These are phyloP conservation scores for Candida methanosorbosa DNA, from an alignment of 805 yeast genomes.

Conservation along the genomic window DNA sequence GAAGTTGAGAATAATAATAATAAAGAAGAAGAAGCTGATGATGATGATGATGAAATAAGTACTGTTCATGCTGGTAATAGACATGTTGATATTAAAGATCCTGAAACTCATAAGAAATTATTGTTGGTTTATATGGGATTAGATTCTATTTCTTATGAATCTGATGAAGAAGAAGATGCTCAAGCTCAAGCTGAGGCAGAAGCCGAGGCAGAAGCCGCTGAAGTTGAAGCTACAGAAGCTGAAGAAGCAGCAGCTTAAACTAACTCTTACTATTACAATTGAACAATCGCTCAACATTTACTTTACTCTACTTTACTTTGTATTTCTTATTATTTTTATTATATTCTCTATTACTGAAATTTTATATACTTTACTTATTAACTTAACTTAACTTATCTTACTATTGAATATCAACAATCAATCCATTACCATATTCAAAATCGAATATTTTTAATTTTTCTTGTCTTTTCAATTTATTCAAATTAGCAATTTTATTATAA, in stretches of 20 bases:
- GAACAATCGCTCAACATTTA: too few species aligned
- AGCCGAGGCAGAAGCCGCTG: background rate
- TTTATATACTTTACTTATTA: background rate
- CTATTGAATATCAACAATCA: background rate
- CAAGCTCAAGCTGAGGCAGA: background rate
- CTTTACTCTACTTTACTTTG: background rate
- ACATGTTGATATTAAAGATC: constrained; percentile 20
- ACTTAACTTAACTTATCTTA: background rate
- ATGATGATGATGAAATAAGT: constrained; percentile 8
- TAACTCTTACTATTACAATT: too few species aligned
- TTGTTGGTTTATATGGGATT: constrained; percentile 28
- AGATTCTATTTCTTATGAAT: constrained; percentile 25
- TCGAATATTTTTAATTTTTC: background rate
- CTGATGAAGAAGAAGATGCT: constrained; percentile 17
- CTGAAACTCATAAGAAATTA: constrained; percentile 24
- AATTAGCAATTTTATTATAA: background rate
- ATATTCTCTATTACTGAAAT: background rate
- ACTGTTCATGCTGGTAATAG: constrained; percentile 20
- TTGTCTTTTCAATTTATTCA: constrained; percentile 1
- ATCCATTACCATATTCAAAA: background rate
- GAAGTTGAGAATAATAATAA: constrained; percentile 1
- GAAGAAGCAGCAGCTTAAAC: background rate
- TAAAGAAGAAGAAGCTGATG: constrained; percentile 17
- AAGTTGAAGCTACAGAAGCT: background rate
- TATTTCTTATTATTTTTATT: background rate